Base-by-base conservation (phyloP, 2,329 filamentous ascomycete species). In the Talaromyces islandicus region DNA sequence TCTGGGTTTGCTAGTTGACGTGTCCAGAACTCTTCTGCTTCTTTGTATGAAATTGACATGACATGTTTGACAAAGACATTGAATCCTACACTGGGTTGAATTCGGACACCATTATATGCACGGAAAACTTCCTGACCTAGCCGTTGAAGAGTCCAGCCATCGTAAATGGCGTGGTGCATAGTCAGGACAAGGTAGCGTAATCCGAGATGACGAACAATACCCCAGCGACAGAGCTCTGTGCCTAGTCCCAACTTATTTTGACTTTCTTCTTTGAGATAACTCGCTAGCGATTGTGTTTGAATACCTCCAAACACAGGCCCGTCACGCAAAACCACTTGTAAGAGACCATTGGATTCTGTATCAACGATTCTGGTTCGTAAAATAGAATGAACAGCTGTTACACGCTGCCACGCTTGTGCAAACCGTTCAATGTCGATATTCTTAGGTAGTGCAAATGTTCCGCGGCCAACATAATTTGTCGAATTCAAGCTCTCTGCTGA, bases 81-180 rank as follows among this genome's bases (percentile, higher is more conserved):
- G 24, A 59, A 59, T 9, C n/a, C 30, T 3, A 29, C 25, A 4
- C n/a, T n/a, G 24, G 29, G 32, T 3, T 29, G 7, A 12, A 30
- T n/a, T 12, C 12, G 3, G 7, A n/a, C 3, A 5, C 32, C 35
- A 2, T 48, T 4, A 48, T 72, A 59, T 75, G 75, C 5, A 64
- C 67, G 5, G 71, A 68, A 73, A 73, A 30, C 75, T 71, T 5
- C 64, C 4, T 12, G 11, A 4, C 30, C 30, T 12, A 35, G 11
- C 11, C 30, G 30, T 35, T 10, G 30, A 12, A 35, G 30, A 14
- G 30, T 35, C 30, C 30, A 35, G 11, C 30, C 30, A 4, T 35
- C 30, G 11, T 35, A 35, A 14, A 82, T 68, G 9, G 78, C 79
- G 60, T 82, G 80, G 60, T 83, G 80, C 57, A 80, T 73, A 0